Conservation (phyloP, 345 rosid species). For the Acer campestre region DNA sequence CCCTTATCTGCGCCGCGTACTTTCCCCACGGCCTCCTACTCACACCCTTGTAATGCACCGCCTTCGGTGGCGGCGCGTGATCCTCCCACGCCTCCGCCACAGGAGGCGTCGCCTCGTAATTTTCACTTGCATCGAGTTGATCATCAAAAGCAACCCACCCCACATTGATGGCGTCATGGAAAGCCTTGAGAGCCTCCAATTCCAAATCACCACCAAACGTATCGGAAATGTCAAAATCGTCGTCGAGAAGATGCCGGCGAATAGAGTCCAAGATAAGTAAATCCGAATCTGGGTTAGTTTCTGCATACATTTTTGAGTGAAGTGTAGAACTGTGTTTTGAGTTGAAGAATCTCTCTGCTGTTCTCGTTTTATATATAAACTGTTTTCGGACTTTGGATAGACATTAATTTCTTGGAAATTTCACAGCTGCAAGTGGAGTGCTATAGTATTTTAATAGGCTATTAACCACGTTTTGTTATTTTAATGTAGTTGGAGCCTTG, state of each 20-base stretch:
- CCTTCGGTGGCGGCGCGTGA: background rate
- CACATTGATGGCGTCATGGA: background rate
- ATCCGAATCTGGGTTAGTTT: conserved; percentile 3
- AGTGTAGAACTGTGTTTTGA: background rate
- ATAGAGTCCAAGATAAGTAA: conserved; percentile 31
- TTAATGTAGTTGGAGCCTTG: background rate
- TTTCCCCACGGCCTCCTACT: conserved; percentile 71
- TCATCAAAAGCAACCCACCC: background rate
- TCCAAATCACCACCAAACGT: background rate
- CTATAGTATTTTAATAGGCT: too few relatives aligned
- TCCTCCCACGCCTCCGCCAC: background rate
- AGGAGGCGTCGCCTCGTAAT: background rate
- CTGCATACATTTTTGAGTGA: conserved; percentile 14
- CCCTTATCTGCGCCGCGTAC: conserved; percentile 70
- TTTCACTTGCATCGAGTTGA: background rate
- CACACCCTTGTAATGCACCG: conserved; percentile 26
- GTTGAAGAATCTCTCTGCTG: background rate
- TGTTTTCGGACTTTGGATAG: background rate
- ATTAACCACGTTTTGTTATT: background rate
- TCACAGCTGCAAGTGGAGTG: background rate
- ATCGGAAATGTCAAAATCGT: conserved; percentile 2
- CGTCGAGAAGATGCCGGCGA: conserved; percentile 29
- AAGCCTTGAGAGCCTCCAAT: background rate
- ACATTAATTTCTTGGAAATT: too few relatives aligned
- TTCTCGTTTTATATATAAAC: background rate